phyloP scores from a whole-genome alignment of 1,284 basidiomycete species.

The Microstroma glucosiphilum region DNA sequence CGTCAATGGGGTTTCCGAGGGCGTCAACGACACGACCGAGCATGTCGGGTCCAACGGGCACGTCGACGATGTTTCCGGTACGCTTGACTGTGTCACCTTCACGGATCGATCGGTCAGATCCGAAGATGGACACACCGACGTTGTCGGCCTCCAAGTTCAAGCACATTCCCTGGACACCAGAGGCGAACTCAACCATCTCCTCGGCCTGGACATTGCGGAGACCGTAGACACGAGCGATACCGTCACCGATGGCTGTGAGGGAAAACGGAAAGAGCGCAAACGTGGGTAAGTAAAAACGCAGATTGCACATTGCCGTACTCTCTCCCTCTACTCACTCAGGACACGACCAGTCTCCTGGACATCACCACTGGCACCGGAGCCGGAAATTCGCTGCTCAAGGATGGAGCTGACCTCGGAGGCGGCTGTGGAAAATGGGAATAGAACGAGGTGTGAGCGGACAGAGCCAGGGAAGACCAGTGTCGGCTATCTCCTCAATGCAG shows the following conservation, averaged over 20 bases:
- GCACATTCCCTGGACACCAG: constrained; percentile 84
- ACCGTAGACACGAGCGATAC: constrained; percentile 98
- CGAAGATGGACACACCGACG: constrained; percentile 99
- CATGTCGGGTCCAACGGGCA: constrained; percentile 90
- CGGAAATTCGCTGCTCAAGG: constrained; percentile 95
- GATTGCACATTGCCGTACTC: not conserved
- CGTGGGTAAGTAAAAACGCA: not conserved
- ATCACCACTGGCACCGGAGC: constrained; percentile 79
- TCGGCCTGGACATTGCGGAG: constrained; percentile 76
- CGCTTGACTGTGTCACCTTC: constrained; percentile 99
- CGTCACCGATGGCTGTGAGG: constrained; percentile 85
- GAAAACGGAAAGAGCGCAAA: not conserved
- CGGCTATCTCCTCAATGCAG: not conserved
- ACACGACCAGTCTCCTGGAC: constrained; percentile 99
- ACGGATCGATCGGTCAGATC: constrained; percentile 99
- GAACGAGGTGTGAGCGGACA: constrained; percentile 1
- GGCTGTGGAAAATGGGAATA: constrained; percentile 57
- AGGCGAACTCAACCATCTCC: constrained; percentile 99
- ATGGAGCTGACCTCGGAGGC: constrained; percentile 98
- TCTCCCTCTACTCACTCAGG: constrained; percentile 64
- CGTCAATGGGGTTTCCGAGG: constrained; percentile 98
- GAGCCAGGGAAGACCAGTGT: no score
- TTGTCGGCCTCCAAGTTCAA: constrained; percentile 99
- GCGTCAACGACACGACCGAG: constrained; percentile 99
- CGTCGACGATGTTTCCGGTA: constrained; percentile 98